Conservation (phyloP, 257 asterid genomes). For the Jasminum sambac region DNA sequence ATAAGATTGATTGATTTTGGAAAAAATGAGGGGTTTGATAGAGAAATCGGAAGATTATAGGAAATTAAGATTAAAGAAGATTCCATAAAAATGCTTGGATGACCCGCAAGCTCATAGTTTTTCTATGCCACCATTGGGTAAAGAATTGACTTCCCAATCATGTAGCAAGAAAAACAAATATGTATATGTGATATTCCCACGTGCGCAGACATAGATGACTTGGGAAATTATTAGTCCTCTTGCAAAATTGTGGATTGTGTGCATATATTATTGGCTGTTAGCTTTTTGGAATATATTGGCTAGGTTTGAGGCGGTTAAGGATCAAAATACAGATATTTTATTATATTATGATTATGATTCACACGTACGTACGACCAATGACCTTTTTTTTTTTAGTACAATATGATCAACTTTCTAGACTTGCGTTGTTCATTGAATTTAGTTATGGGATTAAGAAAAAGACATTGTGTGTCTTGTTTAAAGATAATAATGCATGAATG, state of each 20-base stretch:
- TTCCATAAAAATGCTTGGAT: conserved; percentile 43
- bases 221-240: not conserved
- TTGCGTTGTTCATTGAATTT: not conserved
- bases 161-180: not conserved
- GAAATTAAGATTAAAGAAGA: conserved; percentile 51
- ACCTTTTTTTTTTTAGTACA: not conserved
- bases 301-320: conserved; percentile 25
- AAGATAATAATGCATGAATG: too few relatives aligned
- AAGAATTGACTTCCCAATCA: conserved; percentile 16
- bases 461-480: too few relatives aligned
- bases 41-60: conserved; percentile 42
- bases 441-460: not conserved
- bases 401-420: too few relatives aligned
- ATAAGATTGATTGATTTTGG: conserved; percentile 31
- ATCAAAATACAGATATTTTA: not conserved
- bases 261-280: conserved; percentile 19
- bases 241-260: not conserved
- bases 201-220: conserved; percentile 78
- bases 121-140: conserved; percentile 22
- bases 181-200: conserved; percentile 36
- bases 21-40: conserved; percentile 26
- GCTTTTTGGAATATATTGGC: conserved; percentile 7
- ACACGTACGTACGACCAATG: not conserved
- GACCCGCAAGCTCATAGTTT: conserved; percentile 53
- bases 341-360: not conserved